Conservation (phyloP, 257 asterid species). For the Lavandula angustifolia region DNA sequence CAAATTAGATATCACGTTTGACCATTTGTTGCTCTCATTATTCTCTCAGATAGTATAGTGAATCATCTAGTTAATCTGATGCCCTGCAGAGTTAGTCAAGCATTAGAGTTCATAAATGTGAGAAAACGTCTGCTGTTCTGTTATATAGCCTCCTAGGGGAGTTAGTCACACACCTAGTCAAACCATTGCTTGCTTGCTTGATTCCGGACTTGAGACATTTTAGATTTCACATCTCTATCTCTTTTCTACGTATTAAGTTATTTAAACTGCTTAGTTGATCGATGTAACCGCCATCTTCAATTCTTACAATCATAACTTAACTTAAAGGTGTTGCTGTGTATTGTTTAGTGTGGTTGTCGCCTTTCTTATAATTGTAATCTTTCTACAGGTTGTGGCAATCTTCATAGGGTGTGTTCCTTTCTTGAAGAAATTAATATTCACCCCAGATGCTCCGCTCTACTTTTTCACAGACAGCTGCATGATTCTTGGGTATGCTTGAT, state of each 20-base stretch:
- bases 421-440: slow-evolving; percentile 73
- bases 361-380: neutral
- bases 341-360: too few relatives aligned
- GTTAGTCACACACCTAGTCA: neutral
- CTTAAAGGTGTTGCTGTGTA: too few relatives aligned
- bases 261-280: neutral
- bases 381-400: slow-evolving; percentile 78
- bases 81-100: slow-evolving; percentile 2
- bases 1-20: slow-evolving; percentile 6
- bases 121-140: neutral
- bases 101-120: neutral
- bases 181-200: neutral
- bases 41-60: neutral
- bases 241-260: neutral
- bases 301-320: neutral
- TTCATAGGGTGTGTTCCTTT: slow-evolving; percentile 82
- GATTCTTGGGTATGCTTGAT: slow-evolving; percentile 78
- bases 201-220: neutral
- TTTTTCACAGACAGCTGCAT: slow-evolving; percentile 96
- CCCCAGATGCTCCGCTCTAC: slow-evolving; percentile 91
- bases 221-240: neutral
- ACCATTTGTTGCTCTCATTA: slow-evolving; percentile 7
- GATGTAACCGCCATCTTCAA: neutral
- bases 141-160: neutral
- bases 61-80: slow-evolving; percentile 5